Percentiles rank a stretch among this genome's conserved stretches.
phyloP scores from a whole-genome alignment of 345 rosid species.

The Murraya koenigii region DNA sequence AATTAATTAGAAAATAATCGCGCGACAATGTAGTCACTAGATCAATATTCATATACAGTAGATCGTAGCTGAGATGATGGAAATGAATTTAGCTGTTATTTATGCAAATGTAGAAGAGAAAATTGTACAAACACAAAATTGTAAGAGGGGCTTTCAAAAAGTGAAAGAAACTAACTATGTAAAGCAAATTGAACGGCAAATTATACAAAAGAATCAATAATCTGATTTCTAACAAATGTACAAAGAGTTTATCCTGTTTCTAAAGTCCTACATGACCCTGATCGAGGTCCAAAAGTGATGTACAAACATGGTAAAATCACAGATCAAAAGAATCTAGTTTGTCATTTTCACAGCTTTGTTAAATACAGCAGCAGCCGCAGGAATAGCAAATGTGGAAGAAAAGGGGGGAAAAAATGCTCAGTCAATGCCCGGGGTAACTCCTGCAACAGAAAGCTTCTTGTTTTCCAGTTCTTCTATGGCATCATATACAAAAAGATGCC shows the following conservation, averaged over 20 bases:
- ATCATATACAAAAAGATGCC: slow-evolving; percentile 36
- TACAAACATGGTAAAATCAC: slow-evolving; percentile 32
- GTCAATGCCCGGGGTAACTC: slow-evolving; percentile 26
- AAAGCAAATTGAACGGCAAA: not conserved
- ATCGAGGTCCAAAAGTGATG: slow-evolving; percentile 22
- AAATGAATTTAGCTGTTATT: too few species aligned
- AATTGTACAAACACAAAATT: too few species aligned
- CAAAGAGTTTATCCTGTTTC: slow-evolving; percentile 19
- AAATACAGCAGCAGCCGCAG: slow-evolving; percentile 52
- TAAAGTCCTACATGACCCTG: slow-evolving; percentile 16
- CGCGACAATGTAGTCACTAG: too few species aligned
- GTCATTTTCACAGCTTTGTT: slow-evolving; percentile 35
- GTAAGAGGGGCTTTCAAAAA: too few species aligned
- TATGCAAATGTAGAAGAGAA: too few species aligned
- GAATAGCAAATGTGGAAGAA: slow-evolving; percentile 6
- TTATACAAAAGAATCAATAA: slow-evolving; percentile 20
- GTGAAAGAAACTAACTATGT: too few species aligned
- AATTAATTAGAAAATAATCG: too few species aligned
- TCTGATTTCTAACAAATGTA: slow-evolving; percentile 31
- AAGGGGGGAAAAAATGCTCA: slow-evolving; percentile 19
- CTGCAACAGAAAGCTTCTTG: slow-evolving; percentile 15
- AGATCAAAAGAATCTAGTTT: slow-evolving; percentile 33
- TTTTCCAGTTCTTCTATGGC: slow-evolving; percentile 21
- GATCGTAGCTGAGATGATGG: too few species aligned
- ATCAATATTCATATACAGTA: too few species aligned